These are phyloP conservation scores for Aspergillus vadensis DNA, from an alignment of 2,329 filamentous ascomycete genomes.

Conservation along the genomic window DNA sequence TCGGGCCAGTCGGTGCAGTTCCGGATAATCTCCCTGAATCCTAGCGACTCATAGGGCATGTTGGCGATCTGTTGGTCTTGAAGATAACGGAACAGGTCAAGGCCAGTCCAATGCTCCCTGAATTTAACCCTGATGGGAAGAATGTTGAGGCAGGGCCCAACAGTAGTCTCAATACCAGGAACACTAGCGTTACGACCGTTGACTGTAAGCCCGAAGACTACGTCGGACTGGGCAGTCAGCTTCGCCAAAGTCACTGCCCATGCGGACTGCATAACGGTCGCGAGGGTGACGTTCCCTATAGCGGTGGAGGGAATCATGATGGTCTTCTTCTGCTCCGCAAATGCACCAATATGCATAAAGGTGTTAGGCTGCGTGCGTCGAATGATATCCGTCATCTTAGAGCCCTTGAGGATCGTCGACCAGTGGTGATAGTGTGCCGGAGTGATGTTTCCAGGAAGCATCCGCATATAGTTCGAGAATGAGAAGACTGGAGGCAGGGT, in stretches of 20 bases:
- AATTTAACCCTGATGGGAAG: constrained; percentile 65
- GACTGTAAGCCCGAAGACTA: constrained; percentile 68
- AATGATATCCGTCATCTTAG: constrained; percentile 51
- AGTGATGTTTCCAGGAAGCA: constrained; percentile 42
- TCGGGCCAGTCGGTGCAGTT: constrained; percentile 46
- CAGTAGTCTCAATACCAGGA: constrained; percentile 57
- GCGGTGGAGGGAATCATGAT: constrained; percentile 48
- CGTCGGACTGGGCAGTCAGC: constrained; percentile 55
- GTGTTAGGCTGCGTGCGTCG: constrained; percentile 36
- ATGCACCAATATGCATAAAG: constrained; percentile 40
- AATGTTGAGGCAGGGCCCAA: constrained; percentile 69
- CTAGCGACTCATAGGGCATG: constrained; percentile 58
- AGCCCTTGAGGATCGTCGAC: constrained; percentile 59
- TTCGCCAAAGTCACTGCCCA: constrained; percentile 66
- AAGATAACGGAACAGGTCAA: constrained; percentile 56
- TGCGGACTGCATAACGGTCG: constrained; percentile 66
- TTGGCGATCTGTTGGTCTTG: constrained; percentile 61
- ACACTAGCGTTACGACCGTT: constrained; percentile 64
- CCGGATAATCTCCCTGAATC: constrained; percentile 56
- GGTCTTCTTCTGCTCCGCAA: constrained; percentile 38
- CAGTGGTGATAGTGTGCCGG: constrained; percentile 61
- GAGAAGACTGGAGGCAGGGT: constrained; percentile 44
- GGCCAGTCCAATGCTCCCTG: constrained; percentile 51
- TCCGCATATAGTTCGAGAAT: constrained; percentile 51
- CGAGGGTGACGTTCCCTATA: constrained; percentile 60